A percentile compares a stretch with the other conserved stretches of the same genome.
These are phyloP conservation scores for Pseudogymnoascus sp. DNA, from an alignment of 2,329 filamentous ascomycete species.

Conservation along the genomic window DNA sequence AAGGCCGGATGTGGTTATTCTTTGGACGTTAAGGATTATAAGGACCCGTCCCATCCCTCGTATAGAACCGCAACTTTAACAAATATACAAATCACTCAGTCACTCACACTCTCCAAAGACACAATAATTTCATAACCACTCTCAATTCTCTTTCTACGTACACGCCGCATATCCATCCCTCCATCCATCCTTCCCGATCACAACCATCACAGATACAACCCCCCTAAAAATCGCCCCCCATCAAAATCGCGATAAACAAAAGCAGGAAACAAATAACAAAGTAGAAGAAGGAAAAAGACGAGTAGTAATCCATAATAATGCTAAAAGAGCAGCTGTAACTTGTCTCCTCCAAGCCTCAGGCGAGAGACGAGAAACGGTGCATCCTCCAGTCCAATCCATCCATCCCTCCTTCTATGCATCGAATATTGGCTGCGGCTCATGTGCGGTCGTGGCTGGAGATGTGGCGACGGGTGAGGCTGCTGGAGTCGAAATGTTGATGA, in stretches of 20 bases:
- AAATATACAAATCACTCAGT: not conserved
- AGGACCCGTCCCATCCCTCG: not conserved
- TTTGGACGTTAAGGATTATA: not conserved
- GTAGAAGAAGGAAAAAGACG: not conserved
- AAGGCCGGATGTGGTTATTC: too few species aligned
- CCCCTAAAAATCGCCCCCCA: not conserved
- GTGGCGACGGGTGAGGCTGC: not conserved
- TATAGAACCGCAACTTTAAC: not conserved
- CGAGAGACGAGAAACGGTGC: not conserved
- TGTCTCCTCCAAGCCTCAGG: not conserved
- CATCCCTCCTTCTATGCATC: not conserved
- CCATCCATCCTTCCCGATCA: not conserved
- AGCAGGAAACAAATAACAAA: slow-evolving; percentile 2
- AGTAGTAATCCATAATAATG: slow-evolving; percentile 1
- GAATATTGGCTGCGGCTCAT: not conserved
- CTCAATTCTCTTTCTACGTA: slow-evolving; percentile 5
- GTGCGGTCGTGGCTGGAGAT: not conserved
- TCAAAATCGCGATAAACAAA: not conserved
- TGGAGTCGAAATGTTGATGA: not conserved
- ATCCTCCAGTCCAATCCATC: not conserved
- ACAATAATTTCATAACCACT: not conserved
- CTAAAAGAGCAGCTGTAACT: not conserved
- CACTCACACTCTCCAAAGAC: not conserved
- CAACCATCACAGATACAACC: not conserved
- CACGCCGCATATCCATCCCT: not conserved